phyloP scores from a whole-genome alignment of 129 eudicot genomes.

The Cynara cardunculus region DNA sequence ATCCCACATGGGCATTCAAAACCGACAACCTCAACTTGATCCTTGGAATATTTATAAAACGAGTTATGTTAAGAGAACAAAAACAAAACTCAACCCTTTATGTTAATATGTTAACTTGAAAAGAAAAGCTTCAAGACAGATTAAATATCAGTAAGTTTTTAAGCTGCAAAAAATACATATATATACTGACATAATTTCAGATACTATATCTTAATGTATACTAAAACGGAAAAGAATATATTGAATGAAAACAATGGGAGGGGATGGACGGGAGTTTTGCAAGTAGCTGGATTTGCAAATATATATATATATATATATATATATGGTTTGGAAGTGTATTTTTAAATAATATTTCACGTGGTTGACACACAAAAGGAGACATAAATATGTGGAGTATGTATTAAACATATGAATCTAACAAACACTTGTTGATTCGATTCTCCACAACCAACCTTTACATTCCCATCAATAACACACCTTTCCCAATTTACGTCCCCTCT shows the following conservation, averaged over 20 bases:
- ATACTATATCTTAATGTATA: neutral
- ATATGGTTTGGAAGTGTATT: neutral
- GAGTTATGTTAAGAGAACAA: too few relatives aligned
- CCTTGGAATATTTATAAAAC: too few relatives aligned
- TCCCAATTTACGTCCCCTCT: neutral
- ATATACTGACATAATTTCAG: too few relatives aligned
- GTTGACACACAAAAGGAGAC: slow-evolving; percentile 8
- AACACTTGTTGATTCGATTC: neutral
- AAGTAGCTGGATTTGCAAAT: slow-evolving; percentile 18
- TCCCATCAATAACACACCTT: neutral
- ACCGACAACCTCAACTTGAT: too few relatives aligned
- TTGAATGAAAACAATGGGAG: neutral
- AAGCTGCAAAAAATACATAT: too few relatives aligned
- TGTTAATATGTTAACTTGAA: too few relatives aligned
- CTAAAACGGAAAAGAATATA: neutral
- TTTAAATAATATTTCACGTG: slow-evolving; percentile 13
- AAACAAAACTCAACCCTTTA: too few relatives aligned
- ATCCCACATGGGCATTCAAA: too few relatives aligned
- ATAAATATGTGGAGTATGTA: slow-evolving; percentile 8
- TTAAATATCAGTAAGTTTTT: too few relatives aligned
- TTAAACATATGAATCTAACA: slow-evolving; percentile 2
- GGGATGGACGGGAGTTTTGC: slow-evolving; percentile 18
- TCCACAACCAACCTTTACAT: neutral
- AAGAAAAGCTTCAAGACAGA: too few relatives aligned
- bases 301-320: neutral